Evolutionary conservation across 2,329 filamentous ascomycete species (phyloP).

Genomic region (Gyromitra esculenta): DNA sequence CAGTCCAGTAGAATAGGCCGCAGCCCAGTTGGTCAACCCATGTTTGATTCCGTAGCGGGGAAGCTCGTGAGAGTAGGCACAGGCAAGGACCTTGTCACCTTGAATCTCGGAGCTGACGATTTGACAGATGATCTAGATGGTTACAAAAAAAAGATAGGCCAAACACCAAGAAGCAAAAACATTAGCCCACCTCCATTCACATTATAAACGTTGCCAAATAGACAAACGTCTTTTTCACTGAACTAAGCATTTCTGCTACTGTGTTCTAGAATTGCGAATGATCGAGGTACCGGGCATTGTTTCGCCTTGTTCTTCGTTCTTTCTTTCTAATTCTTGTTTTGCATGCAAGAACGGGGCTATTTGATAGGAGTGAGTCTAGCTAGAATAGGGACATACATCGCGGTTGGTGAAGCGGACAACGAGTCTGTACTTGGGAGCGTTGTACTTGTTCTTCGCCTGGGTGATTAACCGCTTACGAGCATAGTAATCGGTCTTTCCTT

Average conservation of each 20-base stretch:
- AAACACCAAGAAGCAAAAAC: constrained; percentile 9
- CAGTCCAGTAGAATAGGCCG: constrained; percentile 95
- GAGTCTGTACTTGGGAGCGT: constrained; percentile 99
- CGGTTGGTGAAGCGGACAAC: constrained; percentile 77
- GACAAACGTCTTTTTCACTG: constrained; percentile 12
- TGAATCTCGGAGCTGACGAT: constrained; percentile 95
- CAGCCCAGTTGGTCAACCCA: constrained; percentile 99
- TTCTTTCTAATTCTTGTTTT: neutral
- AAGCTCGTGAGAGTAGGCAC: constrained; percentile 97
- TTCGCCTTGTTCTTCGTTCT: constrained; percentile 17
- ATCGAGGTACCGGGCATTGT: constrained; percentile 48
- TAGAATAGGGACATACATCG: constrained; percentile 69
- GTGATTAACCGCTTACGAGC: constrained; percentile 99
- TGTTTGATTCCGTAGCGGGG: constrained; percentile 96
- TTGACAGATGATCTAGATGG: constrained; percentile 86
- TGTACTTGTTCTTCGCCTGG: constrained; percentile 99
- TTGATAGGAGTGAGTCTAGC: constrained; percentile 29
- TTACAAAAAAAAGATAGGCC: constrained; percentile 44
- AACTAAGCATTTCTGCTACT: constrained; percentile 39
- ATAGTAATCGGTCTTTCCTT: constrained; percentile 99
- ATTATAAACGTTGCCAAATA: constrained; percentile 63
- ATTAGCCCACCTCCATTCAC: constrained; percentile 54
- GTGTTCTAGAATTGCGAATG: constrained; percentile 49
- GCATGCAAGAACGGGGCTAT: constrained; percentile 3
- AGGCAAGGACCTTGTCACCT: constrained; percentile 94